Base-by-base conservation (phyloP, 2,329 filamentous ascomycete species). In the Neopestalotiopsis rosae region DNA sequence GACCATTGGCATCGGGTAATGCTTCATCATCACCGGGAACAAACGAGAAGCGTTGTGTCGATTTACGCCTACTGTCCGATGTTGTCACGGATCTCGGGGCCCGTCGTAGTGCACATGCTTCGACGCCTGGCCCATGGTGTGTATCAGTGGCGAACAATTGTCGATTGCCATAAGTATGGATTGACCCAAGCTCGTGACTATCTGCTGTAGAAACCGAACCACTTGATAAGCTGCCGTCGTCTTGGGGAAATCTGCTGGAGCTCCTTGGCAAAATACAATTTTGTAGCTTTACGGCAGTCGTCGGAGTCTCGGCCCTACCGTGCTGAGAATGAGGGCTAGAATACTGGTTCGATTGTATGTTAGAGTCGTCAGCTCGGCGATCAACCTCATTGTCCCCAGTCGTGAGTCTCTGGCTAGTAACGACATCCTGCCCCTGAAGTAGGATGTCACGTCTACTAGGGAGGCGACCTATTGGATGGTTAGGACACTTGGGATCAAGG, bases 331-430 rank as follows among this genome's bases (percentile, higher is more conserved):
- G 6, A n/a, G 45, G 17, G n/a, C n/a, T 20, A 20, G 45, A 52
- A 52, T 9, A n/a, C n/a, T 52, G 45, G n/a, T 52, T 6, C 17
- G 45, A 20, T 17, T 17, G 9, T 52, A 9, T 20, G n/a, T 13
- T 20, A 5, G 59, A 61, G 34, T 12, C 30, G 32, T 38, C 17
- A 20, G 30, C 28, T 12, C 28, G 52, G 49, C 68, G 1, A 65
- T 38, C 1, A 58, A 45, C 1, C 69, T 70, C 32, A 76, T 72
- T 9, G 68, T 67, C 59, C 52, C 40, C n/a, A 20, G 70, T 20
- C 71, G n/a, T 71, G 32, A 77, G 66, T 63, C 68, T 75, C 57
- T 77, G 70, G 61, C 77, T 78, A 40, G 75, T 66, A 63, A 72
- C 64, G 30, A 74, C 73, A 68, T 79, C 77, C 24, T 72, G 72